Evolutionary conservation across 495 filamentous ascomycete genomes (phyloP), one percentile per base, ranked within the genome.

Genomic region (Aspergillus sparsus): DNA sequence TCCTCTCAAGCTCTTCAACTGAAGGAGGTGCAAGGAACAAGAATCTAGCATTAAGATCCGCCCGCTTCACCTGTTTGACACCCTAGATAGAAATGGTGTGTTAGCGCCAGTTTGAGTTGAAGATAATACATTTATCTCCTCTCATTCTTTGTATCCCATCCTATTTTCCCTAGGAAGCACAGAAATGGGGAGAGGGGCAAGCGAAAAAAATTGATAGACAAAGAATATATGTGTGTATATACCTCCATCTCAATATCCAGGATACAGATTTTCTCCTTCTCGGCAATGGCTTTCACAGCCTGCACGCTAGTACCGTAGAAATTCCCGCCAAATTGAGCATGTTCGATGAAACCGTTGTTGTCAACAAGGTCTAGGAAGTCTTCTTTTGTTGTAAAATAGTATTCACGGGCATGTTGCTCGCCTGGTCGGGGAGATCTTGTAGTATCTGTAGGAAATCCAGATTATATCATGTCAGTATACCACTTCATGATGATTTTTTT

Each of bases 241-340:
- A 84, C 85, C 85, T 97, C 92, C 87, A 97, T 93, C 81, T 97
- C 94, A 70, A 97, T 98, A 73, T 98, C 79, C 39, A 82, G 66
- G 5, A 82, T 74, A 52, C 74, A 78, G 33, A 82, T 77, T 35
- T 71, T 67, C 37, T 70, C 66, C 58, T 87, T 82, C 61, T 83
- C 82, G 6, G 83, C 81, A 62, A 94, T 85, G 58, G 90, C 82
- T 73, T 86, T 83, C 60, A 97, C 87, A 5, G 90, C 90, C 63
- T 81, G 77, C 52, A 89, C 82, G 62, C 84, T 88, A 7, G 93
- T 98, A 18, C 93, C 93, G 74, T 97, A 98, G 72, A 82, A 75
- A 74, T 97, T 97, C 15, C 85, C 85, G n/a, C 90, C 85, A 72
- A 96, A 97, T 63, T 87, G 80, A 34, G 93, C 92, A 74, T 91